phyloP scores from a whole-genome alignment of 352 stramenopile species.

The Phytophthora agathidicida region DNA sequence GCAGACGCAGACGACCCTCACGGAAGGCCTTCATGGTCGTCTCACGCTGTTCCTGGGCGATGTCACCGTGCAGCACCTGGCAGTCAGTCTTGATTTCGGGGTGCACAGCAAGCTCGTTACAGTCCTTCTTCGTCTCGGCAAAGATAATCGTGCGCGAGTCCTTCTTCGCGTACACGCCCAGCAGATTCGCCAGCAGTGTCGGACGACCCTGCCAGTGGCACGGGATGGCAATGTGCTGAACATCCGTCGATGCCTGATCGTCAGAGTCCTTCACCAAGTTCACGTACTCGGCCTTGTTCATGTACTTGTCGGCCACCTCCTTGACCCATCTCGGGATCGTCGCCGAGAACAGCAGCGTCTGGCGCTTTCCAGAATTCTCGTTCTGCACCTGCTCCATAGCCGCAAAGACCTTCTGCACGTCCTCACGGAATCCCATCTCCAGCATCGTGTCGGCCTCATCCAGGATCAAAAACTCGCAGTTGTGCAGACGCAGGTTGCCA shows the following conservation, averaged over 20 bases:
- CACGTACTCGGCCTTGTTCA: constrained; percentile 88
- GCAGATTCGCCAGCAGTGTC: constrained; percentile 73
- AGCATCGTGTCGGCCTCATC: constrained; percentile 97
- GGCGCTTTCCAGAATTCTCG: constrained; percentile 50
- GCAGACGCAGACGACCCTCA: constrained; percentile 92
- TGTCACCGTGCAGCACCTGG: constrained; percentile 97
- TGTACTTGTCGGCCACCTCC: constrained; percentile 91
- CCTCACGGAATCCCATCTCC: constrained; percentile 96
- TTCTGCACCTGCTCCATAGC: constrained; percentile 79
- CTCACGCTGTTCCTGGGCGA: constrained; percentile 97
- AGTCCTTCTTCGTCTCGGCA: constrained; percentile 95
- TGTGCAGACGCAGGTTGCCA: constrained; percentile 87
- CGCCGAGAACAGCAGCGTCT: constrained; percentile 94
- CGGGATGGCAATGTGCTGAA: constrained; percentile 93
- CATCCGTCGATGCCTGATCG: constrained; percentile 89
- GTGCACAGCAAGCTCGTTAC: constrained; percentile 92
- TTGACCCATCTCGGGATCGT: constrained; percentile 94
- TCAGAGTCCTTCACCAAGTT: constrained; percentile 93
- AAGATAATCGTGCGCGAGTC: constrained; percentile 94
- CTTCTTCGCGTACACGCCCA: constrained; percentile 88
- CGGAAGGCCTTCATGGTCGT: constrained; percentile 98
- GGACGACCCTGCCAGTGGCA: constrained; percentile 92
- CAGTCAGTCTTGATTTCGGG: constrained; percentile 86
- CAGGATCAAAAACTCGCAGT: constrained; percentile 92
- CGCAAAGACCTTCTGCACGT: constrained; percentile 94